A percentile compares a stretch with the other conserved stretches of the same genome.
Evolutionary conservation across 129 eudicot species (phyloP).

Genomic region (Pseudognaphalium luteoalbum): DNA sequence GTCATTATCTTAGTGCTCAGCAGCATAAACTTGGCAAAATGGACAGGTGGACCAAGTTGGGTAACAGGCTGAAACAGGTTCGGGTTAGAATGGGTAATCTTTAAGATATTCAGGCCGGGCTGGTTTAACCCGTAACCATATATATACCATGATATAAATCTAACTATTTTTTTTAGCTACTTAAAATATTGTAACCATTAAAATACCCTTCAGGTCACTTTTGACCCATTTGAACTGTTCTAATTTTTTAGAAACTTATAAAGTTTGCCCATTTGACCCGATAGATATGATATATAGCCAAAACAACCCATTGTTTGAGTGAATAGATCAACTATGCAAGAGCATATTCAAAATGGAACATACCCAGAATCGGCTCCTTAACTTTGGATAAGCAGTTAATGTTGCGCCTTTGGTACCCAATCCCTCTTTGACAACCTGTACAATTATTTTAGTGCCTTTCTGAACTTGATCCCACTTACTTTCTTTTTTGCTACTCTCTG

Average conservation of each 20-base stretch:
- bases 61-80: not conserved
- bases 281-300: not conserved
- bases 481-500: conserved; percentile 29
- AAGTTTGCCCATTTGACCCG: not conserved
- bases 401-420: conserved; percentile 88
- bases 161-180: not conserved
- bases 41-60: not conserved
- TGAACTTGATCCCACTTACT: conserved; percentile 74
- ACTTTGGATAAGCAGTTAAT: conserved; percentile 86
- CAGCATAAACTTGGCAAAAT: not conserved
- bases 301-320: not conserved
- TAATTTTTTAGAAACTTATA: not conserved
- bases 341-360: conserved; percentile 19
- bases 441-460: conserved; percentile 83
- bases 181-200: not conserved
- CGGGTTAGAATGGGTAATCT: not conserved
- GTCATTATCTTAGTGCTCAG: not conserved
- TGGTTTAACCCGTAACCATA: too few species aligned
- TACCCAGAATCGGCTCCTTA: conserved; percentile 97
- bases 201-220: not conserved
- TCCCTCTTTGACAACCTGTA: conserved; percentile 95
- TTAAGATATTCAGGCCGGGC: not conserved
- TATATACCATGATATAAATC: conserved; percentile 1
- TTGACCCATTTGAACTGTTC: not conserved
- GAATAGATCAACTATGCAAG: conserved; percentile 12